A percentile compares a stretch with the other conserved stretches of the same genome.
Conservation (phyloP, 108 stramenopile genomes). For the Cyclostephanos tholiformis region DNA sequence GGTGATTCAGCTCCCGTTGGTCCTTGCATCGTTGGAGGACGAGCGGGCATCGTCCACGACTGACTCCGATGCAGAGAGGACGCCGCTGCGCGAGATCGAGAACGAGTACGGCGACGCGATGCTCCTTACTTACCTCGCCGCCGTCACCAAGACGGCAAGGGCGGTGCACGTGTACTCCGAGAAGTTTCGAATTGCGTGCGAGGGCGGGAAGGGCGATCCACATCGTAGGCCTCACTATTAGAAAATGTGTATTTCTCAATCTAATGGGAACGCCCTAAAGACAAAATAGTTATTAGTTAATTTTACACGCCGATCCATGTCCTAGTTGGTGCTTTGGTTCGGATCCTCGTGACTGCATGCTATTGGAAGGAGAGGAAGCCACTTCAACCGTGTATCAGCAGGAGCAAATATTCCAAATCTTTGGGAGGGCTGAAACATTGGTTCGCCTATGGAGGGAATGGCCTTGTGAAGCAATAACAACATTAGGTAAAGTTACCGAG, state of each 20-base stretch:
- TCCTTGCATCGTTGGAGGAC: constrained; percentile 40
- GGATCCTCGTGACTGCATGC: too few species aligned
- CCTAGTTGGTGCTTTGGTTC: too few species aligned
- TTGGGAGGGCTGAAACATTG: too few species aligned
- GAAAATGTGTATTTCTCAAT: neutral
- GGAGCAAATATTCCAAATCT: too few species aligned
- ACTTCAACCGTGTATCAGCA: too few species aligned
- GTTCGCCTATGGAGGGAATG: too few species aligned
- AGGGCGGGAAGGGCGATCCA: constrained; percentile 20
- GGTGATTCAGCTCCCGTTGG: constrained; percentile 42
- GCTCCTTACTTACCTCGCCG: constrained; percentile 61
- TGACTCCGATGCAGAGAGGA: neutral
- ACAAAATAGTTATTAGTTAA: too few species aligned
- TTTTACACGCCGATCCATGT: too few species aligned
- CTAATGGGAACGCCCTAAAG: too few species aligned
- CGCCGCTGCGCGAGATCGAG: constrained; percentile 30
- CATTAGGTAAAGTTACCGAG: constrained; percentile 21
- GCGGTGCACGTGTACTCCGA: constrained; percentile 69
- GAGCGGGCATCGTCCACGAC: neutral
- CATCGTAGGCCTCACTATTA: constrained; percentile 18
- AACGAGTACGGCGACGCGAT: constrained; percentile 55
- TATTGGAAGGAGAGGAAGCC: too few species aligned
- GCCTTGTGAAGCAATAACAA: too few species aligned
- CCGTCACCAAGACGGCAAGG: constrained; percentile 62
- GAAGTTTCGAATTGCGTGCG: constrained; percentile 60